A percentile compares a stretch with the other conserved stretches of the same genome.
Evolutionary conservation across 2,329 filamentous ascomycete species (phyloP).

Genomic region (Ophiostoma piceae): DNA sequence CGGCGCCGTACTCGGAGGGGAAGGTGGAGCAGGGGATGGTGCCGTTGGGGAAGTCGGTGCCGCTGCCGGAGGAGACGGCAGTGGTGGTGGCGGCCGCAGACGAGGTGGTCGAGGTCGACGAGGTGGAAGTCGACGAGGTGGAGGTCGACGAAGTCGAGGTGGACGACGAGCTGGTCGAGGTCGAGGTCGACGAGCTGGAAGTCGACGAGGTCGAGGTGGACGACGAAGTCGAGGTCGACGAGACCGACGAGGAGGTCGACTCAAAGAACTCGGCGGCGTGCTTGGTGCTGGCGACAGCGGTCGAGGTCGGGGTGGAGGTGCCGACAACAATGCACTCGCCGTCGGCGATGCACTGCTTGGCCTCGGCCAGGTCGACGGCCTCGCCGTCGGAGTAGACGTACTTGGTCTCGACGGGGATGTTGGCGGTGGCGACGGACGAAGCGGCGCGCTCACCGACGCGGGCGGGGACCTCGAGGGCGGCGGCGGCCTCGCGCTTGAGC

Average conservation of each 20-base stretch:
- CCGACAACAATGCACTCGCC: conserved; percentile 65
- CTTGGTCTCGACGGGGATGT: conserved; percentile 59
- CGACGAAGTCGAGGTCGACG: conserved; percentile 7
- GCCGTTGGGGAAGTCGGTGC: conserved; percentile 70
- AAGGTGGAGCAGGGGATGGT: conserved; percentile 65
- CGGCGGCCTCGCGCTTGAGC: conserved; percentile 40
- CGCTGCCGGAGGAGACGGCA: conserved; percentile 32
- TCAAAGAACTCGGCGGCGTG: conserved; percentile 49
- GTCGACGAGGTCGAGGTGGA: conserved; percentile 30
- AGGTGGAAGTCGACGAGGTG: conserved; percentile 5
- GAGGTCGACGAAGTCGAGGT: background rate
- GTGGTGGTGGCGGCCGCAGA: conserved; percentile 30
- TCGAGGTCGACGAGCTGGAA: conserved; percentile 1
- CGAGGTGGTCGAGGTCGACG: conserved; percentile 29
- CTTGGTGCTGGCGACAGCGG: conserved; percentile 35
- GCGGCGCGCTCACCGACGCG: conserved; percentile 43
- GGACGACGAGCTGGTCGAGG: conserved; percentile 11
- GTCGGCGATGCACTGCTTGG: conserved; percentile 64
- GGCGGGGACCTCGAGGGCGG: conserved; percentile 22
- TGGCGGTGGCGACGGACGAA: conserved; percentile 38
- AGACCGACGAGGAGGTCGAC: conserved; percentile 35
- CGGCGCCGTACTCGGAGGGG: conserved; percentile 74
- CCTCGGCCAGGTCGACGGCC: conserved; percentile 56
- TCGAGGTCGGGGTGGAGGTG: conserved; percentile 51
- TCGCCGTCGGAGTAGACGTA: conserved; percentile 64